Evolutionary conservation across 75 land plant species (phyloP).

Genomic region (Adiantum capillusveneris): DNA sequence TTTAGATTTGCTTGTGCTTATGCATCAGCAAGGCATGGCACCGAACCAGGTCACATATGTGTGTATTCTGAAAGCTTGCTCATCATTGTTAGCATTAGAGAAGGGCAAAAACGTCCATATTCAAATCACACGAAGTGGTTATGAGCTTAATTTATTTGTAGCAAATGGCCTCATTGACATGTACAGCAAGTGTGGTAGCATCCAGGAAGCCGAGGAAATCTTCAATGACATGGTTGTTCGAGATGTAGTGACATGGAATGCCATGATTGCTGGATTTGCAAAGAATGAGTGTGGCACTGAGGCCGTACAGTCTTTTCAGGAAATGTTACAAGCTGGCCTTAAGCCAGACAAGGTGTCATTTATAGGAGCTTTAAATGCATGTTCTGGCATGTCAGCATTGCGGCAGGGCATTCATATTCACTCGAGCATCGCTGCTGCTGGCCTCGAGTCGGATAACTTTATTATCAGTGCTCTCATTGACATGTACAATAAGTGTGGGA

Average conservation of each 20-base stretch:
- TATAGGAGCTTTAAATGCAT: neutral
- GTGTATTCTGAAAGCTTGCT: conserved; percentile 6
- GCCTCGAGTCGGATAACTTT: conserved; percentile 1
- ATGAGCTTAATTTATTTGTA: conserved; percentile 10
- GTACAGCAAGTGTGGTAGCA: conserved; percentile 17
- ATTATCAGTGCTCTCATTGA: conserved; percentile 12
- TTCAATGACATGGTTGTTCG: conserved; percentile 6
- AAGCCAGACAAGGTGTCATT: neutral
- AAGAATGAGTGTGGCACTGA: neutral
- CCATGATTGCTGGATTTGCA: conserved; percentile 14
- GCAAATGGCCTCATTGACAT: conserved; percentile 13
- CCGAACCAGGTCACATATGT: conserved; percentile 3
- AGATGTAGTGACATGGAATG: conserved; percentile 16
- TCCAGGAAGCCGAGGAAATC: conserved; percentile 6
- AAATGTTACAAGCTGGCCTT: conserved; percentile 1
- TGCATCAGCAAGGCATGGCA: conserved; percentile 6
- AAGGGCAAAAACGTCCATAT: conserved; percentile 7
- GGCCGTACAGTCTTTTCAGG: neutral
- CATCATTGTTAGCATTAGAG: neutral
- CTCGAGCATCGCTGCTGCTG: neutral
- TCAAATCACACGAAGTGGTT: neutral
- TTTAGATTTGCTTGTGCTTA: conserved; percentile 5
- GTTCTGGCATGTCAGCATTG: conserved; percentile 7
- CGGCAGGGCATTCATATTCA: conserved; percentile 4
- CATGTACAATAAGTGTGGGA: conserved; percentile 17